Evolutionary conservation across 805 yeast genomes (phyloP), one percentile per base, ranked within the genome.

Genomic region (Candida vaughaniae): DNA sequence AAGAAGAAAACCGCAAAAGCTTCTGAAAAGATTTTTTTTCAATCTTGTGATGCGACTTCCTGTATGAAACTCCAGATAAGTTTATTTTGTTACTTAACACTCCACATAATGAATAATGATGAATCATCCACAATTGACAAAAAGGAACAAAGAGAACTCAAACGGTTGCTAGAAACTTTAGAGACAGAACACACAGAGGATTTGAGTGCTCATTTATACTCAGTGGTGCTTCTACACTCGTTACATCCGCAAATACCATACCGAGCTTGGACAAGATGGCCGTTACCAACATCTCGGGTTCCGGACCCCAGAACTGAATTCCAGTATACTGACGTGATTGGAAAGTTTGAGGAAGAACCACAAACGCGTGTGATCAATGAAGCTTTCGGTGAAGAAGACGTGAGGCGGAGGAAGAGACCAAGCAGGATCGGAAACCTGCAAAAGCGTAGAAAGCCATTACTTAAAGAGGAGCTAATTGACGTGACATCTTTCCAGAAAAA

Each of bases 51-150:
- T 28, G 91, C 95, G 52, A 91, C 69, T 63, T 90, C 3, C 96
- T 87, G 60, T 98, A 75, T 47, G 93, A 69, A 19, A 89, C 84
- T 12, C 98, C 98, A 55, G 85, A 81, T 23, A 90, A 66, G 45
- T 81, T 79, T 47, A 90, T 75, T 25, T 97, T 97, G 59, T 90
- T 98, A 54, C 96, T 81, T 46, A 93, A 69, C 29, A 86, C 72
- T 2, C 88, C 95, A 49, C 86, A 82, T 22, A 93, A n/a, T n/a
- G n/a, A n/a, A n/a, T n/a, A n/a, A n/a, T n/a, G n/a, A n/a, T n/a
- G n/a, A n/a, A n/a, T n/a, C n/a, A n/a, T n/a, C n/a, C n/a, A n/a
- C n/a, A n/a, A n/a, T n/a, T n/a, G n/a, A n/a, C n/a, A n/a, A n/a
- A n/a, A n/a, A n/a, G n/a, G n/a, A n/a, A n/a, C n/a, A n/a, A n/a